These are phyloP conservation scores for Smallanthus sonchifolius DNA, from an alignment of 129 eudicot species.

Conservation along the genomic window DNA sequence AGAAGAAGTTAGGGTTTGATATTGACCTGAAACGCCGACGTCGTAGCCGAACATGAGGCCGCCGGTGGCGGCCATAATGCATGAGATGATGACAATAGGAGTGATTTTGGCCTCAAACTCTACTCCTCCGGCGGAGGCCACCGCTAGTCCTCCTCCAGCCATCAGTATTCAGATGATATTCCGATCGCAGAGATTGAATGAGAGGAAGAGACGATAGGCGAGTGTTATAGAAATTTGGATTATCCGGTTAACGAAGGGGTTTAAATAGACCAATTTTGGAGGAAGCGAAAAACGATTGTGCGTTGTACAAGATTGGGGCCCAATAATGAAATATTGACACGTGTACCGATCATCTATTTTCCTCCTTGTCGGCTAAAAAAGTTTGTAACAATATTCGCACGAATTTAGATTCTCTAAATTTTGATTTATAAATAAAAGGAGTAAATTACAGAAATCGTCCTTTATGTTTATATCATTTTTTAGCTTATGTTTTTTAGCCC, in stretches of 20 bases:
- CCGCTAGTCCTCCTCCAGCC: constrained; percentile 81
- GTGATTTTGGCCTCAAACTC: constrained; percentile 92
- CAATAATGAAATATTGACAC: constrained; percentile 21
- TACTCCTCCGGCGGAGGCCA: constrained; percentile 48
- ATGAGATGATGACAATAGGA: constrained; percentile 75
- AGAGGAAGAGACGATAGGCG: not conserved
- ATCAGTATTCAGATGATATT: constrained; percentile 7
- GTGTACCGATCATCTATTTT: constrained; percentile 22
- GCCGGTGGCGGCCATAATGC: constrained; percentile 96
- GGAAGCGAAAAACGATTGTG: not conserved
- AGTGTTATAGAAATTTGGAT: not conserved
- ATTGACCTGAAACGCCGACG: constrained; percentile 83
- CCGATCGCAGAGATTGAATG: not conserved
- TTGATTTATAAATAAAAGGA: not conserved
- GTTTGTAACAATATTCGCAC: constrained; percentile 13
- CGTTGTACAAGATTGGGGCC: constrained; percentile 16
- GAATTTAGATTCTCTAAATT: not conserved
- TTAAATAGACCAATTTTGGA: constrained; percentile 22
- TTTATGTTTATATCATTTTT: too few relatives aligned
- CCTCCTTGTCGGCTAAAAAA: constrained; percentile 34
- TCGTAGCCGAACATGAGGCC: constrained; percentile 99
- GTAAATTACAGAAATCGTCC: too few relatives aligned
- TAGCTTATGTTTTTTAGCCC: too few relatives aligned
- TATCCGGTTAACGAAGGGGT: constrained; percentile 11
- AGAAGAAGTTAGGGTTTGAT: not conserved